Evolutionary conservation across 2,329 filamentous ascomycete species (phyloP).

Genomic region (Trichoderma gracile): DNA sequence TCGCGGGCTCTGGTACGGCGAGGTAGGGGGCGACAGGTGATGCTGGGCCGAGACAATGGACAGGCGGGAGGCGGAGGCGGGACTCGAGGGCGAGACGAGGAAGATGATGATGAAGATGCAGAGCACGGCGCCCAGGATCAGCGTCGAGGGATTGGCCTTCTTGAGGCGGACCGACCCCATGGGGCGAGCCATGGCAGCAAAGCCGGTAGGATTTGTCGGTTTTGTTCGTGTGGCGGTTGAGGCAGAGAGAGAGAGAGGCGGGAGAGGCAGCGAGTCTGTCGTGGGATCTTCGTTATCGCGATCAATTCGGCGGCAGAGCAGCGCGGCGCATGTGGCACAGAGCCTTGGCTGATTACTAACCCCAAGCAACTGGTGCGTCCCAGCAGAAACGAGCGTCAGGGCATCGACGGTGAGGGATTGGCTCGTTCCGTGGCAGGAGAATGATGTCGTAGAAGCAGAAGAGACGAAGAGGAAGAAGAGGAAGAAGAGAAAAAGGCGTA

Average conservation of each 20-base stretch:
- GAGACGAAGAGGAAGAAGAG: not conserved
- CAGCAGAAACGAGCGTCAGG: conserved; percentile 20
- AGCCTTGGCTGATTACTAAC: too few species aligned
- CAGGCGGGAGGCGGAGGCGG: conserved; percentile 47
- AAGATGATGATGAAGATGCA: conserved; percentile 72
- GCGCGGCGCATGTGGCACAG: conserved; percentile 7
- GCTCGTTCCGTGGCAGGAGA: not conserved
- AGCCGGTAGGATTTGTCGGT: not conserved
- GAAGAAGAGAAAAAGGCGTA: not conserved
- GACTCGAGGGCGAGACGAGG: conserved; percentile 55
- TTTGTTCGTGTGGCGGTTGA: not conserved
- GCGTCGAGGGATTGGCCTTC: conserved; percentile 75
- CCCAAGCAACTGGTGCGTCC: conserved; percentile 15
- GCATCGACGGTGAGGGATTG: conserved; percentile 21
- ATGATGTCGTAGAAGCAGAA: not conserved
- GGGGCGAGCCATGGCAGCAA: conserved; percentile 52
- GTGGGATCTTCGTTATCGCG: conserved; percentile 6
- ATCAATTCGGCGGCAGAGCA: conserved; percentile 14
- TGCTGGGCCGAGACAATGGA: conserved; percentile 50
- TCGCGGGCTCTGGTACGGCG: conserved; percentile 43
- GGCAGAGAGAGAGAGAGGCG: too few species aligned
- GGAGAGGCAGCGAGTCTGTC: too few species aligned
- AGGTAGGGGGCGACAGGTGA: conserved; percentile 47
- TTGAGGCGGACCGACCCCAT: conserved; percentile 71
- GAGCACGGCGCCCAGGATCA: conserved; percentile 69